Percentiles rank a stretch among this genome's conserved stretches.
These are phyloP conservation scores for Nematocida homosporus DNA, from an alignment of 371 early-diverging fungal species.

Conservation along the genomic window DNA sequence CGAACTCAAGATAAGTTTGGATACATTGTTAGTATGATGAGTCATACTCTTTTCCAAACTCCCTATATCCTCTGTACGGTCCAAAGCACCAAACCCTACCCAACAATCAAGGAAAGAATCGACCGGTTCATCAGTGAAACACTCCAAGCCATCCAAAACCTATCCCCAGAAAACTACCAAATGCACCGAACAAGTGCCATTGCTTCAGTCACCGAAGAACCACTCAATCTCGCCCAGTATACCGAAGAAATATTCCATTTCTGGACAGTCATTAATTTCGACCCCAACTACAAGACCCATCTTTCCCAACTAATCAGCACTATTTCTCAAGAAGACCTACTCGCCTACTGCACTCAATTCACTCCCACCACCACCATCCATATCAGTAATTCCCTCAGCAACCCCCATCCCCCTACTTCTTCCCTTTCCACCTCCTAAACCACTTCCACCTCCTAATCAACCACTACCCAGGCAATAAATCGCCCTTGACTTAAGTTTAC, in stretches of 20 bases:
- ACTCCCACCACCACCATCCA: background rate
- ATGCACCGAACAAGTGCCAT: constrained; percentile 20
- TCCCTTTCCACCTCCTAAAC: background rate
- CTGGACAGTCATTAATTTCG: constrained; percentile 15
- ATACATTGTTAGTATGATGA: constrained; percentile 55
- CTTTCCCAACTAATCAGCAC: constrained; percentile 14
- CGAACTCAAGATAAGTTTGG: constrained; percentile 65
- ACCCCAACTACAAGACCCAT: constrained; percentile 26
- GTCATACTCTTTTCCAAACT: background rate
- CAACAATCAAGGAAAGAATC: constrained; percentile 54
- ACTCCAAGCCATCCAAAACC: constrained; percentile 4
- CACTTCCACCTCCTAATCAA: too few species aligned
- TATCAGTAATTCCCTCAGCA: background rate
- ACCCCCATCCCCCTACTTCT: background rate
- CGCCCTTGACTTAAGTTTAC: too few species aligned
- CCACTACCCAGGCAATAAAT: too few species aligned
- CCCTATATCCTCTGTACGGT: constrained; percentile 52
- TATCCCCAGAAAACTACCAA: constrained; percentile 33
- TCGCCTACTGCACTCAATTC: constrained; percentile 17
- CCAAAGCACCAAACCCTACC: constrained; percentile 56
- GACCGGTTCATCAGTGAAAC: constrained; percentile 51
- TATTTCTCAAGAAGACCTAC: constrained; percentile 29
- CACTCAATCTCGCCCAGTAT: constrained; percentile 29
- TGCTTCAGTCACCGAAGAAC: constrained; percentile 16
- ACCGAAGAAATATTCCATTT: constrained; percentile 21